These are phyloP conservation scores for Heterobasidion parviporum DNA, from an alignment of 1,284 basidiomycete genomes.

Conservation along the genomic window DNA sequence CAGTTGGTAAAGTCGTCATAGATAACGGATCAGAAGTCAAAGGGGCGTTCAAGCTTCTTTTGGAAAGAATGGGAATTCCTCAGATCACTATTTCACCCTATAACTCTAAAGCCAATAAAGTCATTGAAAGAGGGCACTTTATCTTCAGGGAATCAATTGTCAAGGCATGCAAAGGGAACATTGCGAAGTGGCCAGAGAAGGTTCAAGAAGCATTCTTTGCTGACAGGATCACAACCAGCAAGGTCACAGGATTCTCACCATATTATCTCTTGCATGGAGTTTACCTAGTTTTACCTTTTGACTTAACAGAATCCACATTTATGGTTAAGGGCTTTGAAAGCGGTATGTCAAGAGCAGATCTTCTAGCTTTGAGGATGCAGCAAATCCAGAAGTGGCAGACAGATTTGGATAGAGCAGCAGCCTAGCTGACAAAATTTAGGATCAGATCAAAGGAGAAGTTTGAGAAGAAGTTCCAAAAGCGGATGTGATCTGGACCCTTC, in stretches of 20 bases:
- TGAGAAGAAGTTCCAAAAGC: slow-evolving; percentile 4
- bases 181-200: slow-evolving; percentile 5
- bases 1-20: slow-evolving; percentile 20
- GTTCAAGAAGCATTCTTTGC: slow-evolving; percentile 12
- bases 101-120: slow-evolving; percentile 13
- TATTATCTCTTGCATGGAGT: slow-evolving; percentile 19
- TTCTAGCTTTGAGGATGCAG: slow-evolving; percentile 10
- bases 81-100: slow-evolving; percentile 11
- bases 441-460: slow-evolving; percentile 11
- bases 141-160: slow-evolving; percentile 10
- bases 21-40: slow-evolving; percentile 23
- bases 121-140: slow-evolving; percentile 13
- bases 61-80: slow-evolving; percentile 2
- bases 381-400: slow-evolving; percentile 9
- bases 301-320: slow-evolving; percentile 22
- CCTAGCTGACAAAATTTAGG: slow-evolving; percentile 2
- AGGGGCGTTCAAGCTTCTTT: slow-evolving; percentile 9
- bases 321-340: slow-evolving; percentile 10
- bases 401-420: slow-evolving; percentile 8
- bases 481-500: slow-evolving; percentile 4
- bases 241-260: slow-evolving; percentile 12
- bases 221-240: slow-evolving; percentile 9
- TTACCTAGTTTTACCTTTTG: slow-evolving; percentile 21
- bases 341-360: slow-evolving; percentile 6
- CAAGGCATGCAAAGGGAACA: slow-evolving; percentile 7